phyloP scores from a whole-genome alignment of 192 early-diverging fungal genomes.

The Coemansia asiatica region DNA sequence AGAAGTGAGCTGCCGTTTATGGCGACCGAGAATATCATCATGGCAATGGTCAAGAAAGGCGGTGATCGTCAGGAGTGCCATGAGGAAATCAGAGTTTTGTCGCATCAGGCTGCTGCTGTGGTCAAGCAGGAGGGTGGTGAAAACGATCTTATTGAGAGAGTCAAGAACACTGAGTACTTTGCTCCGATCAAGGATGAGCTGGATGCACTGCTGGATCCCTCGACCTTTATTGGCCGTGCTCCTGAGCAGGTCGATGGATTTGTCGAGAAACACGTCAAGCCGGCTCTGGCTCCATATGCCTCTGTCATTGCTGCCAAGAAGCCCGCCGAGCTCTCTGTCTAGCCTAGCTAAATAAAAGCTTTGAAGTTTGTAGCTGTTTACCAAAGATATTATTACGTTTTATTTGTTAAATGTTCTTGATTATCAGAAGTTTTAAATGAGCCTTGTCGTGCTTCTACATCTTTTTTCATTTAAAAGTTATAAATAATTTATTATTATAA shows the following conservation, averaged over 20 bases:
- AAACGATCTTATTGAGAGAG: conserved; percentile 93
- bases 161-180: conserved; percentile 83
- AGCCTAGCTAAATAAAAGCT: background rate
- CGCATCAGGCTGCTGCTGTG: conserved; percentile 84
- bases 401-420: background rate
- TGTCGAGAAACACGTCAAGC: conserved; percentile 74
- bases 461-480: no score
- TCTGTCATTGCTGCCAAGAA: conserved; percentile 57
- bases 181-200: conserved; percentile 77
- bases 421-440: no score
- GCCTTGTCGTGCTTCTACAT: no score
- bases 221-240: conserved; percentile 91
- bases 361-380: conserved; percentile 27
- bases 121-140: conserved; percentile 93
- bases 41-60: conserved; percentile 96
- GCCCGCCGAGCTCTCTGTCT: conserved; percentile 49
- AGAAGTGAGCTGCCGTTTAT: conserved; percentile 96
- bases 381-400: conserved; percentile 15
- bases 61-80: conserved; percentile 96
- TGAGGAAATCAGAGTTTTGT: conserved; percentile 94
- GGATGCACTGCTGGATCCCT: conserved; percentile 78
- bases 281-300: conserved; percentile 77
- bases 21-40: conserved; percentile 99
- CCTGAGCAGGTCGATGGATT: conserved; percentile 91
- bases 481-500: no score